These are phyloP conservation scores for Curvularia sp. DNA, from an alignment of 2,329 filamentous ascomycete species.

Conservation along the genomic window DNA sequence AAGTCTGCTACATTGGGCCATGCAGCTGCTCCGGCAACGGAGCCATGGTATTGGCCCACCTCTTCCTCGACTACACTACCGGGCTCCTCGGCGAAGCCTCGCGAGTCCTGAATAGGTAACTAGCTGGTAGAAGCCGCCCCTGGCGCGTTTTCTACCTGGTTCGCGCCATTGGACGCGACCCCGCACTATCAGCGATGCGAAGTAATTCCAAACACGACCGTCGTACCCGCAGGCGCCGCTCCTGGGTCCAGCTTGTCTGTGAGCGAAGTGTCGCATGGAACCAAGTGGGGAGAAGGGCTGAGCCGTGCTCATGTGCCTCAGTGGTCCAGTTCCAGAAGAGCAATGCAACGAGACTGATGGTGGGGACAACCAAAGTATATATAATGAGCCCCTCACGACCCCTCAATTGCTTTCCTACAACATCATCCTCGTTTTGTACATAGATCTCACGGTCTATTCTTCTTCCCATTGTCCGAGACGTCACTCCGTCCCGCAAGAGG, in stretches of 20 bases:
- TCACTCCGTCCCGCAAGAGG: constrained; percentile 36
- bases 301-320: constrained; percentile 25
- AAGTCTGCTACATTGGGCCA: background rate
- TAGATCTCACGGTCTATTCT: constrained; percentile 16
- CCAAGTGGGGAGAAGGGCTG: constrained; percentile 45
- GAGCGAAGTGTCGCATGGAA: constrained; percentile 28
- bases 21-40: constrained; percentile 21
- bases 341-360: constrained; percentile 24
- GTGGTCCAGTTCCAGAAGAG: constrained; percentile 32
- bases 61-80: constrained; percentile 23
- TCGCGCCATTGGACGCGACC: constrained; percentile 46
- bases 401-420: constrained; percentile 28
- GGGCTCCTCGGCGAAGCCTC: constrained; percentile 22
- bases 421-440: constrained; percentile 28
- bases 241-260: constrained; percentile 29
- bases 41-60: constrained; percentile 18
- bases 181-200: constrained; percentile 43
- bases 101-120: constrained; percentile 25
- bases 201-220: constrained; percentile 42
- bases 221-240: constrained; percentile 34
- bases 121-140: constrained; percentile 20
- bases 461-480: constrained; percentile 21
- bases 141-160: constrained; percentile 30
- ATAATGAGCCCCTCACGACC: constrained; percentile 42
- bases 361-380: constrained; percentile 28